Base-by-base conservation (phyloP, 176 grass and related monocot genomes). In the Aegilops speltoides region DNA sequence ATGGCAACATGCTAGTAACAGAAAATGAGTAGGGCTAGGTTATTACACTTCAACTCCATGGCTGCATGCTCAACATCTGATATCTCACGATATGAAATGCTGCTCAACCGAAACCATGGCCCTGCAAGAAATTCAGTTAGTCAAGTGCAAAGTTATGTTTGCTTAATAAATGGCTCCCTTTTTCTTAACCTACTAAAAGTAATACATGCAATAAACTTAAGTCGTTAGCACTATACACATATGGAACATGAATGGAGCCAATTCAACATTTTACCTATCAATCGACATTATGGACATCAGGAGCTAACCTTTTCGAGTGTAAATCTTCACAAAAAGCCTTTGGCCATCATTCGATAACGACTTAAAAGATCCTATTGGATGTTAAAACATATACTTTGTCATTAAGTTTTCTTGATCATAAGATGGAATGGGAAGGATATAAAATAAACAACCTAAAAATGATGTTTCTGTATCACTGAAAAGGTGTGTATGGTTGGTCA, bases 321-420 rank as follows among this genome's bases (percentile, higher is more conserved):
- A 96, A 80, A 98, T 82, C 77, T 92, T 95, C 67, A 98, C 83
- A 67, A 98, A 98, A 88, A 98, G 96, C n/a, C 86, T 79, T 87
- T 98, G 96, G 31, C 25, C 86, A 82, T 90, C 91, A 91, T 94
- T 71, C 15, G 88, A 91, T 68, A 98, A 86, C 8, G 67, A 92
- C 24, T 89, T 89, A 82, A 98, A 92, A 81, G 86, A 91, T 59
- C 79, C 93, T 98, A 90, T 80, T 81, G 38, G 86, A 68, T 63
- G 70, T 78, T 64, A 87, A 15, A 89, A 76, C 50, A 62, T 65
- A 76, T 17, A 82, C 3, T 43, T 56, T 28, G 52, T 76, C 23
- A 33, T 38, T 12, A 64, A 76, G 22, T 72, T 10, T 38, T 69
- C 17, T 64, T 71, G 26, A 77, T 45, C 33, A 11, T 80, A 78